Evolutionary conservation across 306 rosid species (phyloP).

Genomic region (Rosa rugosa): DNA sequence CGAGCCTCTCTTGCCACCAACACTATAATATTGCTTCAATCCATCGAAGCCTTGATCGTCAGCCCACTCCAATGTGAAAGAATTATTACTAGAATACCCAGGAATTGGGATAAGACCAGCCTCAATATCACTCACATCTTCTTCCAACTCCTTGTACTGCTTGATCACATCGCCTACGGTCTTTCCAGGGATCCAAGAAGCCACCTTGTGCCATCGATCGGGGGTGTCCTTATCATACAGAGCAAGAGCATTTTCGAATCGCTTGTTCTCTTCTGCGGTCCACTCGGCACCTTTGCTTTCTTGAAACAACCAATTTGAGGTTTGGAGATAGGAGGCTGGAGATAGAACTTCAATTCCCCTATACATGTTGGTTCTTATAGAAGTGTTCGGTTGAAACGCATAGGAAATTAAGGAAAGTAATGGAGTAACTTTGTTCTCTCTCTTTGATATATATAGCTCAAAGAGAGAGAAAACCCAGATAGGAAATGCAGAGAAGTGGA

Average conservation of each 20-base stretch:
- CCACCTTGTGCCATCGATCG: slow-evolving; percentile 78
- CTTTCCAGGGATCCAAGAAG: slow-evolving; percentile 77
- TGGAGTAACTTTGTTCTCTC: slow-evolving; percentile 26
- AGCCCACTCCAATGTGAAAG: slow-evolving; percentile 74
- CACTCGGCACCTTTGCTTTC: slow-evolving; percentile 69
- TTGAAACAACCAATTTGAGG: slow-evolving; percentile 75
- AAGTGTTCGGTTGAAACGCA: slow-evolving; percentile 10
- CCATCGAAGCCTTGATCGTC: slow-evolving; percentile 56
- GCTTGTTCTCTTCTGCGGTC: slow-evolving; percentile 81
- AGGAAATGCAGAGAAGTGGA: slow-evolving; percentile 46
- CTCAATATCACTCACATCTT: slow-evolving; percentile 82
- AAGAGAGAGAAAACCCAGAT: slow-evolving; percentile 44
- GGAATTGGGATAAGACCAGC: slow-evolving; percentile 80
- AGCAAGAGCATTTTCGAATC: slow-evolving; percentile 84
- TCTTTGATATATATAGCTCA: slow-evolving; percentile 28
- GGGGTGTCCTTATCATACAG: slow-evolving; percentile 67
- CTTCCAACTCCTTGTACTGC: slow-evolving; percentile 81
- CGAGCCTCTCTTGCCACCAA: slow-evolving; percentile 57
- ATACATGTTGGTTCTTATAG: slow-evolving; percentile 36
- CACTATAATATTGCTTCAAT: slow-evolving; percentile 58
- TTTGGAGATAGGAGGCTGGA: slow-evolving; percentile 61
- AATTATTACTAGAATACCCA: slow-evolving; percentile 44
- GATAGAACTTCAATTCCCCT: slow-evolving; percentile 59
- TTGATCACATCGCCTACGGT: slow-evolving; percentile 84
- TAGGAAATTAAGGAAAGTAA: slow-evolving; percentile 22